A percentile compares a stretch with the other conserved stretches of the same genome.
phyloP scores from a whole-genome alignment of 352 stramenopile genomes.

The Poterioochromonas sp. region DNA sequence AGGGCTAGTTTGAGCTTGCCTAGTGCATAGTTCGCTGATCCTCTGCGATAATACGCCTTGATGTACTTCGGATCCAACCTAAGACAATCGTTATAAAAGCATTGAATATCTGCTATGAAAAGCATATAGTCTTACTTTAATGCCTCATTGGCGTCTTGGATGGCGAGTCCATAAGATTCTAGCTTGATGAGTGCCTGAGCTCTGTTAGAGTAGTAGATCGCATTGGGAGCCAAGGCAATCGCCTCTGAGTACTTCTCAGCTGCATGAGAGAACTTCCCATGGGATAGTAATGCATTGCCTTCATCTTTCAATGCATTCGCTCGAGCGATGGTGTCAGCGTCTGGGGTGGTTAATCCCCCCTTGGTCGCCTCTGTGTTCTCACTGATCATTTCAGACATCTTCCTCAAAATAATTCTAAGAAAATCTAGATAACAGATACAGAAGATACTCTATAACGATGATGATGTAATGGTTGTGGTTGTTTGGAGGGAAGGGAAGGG shows the following conservation, averaged over 20 bases:
- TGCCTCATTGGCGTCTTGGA: conserved; percentile 85
- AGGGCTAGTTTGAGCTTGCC: conserved; percentile 58
- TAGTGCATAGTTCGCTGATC: conserved; percentile 87
- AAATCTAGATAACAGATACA: too few relatives aligned
- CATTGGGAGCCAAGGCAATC: conserved; percentile 69
- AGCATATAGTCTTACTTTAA: conserved; percentile 49
- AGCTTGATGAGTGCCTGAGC: conserved; percentile 93
- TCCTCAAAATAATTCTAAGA: too few relatives aligned
- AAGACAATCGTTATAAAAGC: neutral
- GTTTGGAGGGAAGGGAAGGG: too few relatives aligned
- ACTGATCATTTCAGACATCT: too few relatives aligned
- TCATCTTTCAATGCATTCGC: conserved; percentile 67
- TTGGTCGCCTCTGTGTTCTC: too few relatives aligned
- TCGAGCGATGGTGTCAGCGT: neutral
- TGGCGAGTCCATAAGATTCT: conserved; percentile 95
- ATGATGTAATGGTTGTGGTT: too few relatives aligned
- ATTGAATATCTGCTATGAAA: neutral
- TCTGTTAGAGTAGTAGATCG: conserved; percentile 85
- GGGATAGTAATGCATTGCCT: conserved; percentile 62
- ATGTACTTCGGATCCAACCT: conserved; percentile 81
- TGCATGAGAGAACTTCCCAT: conserved; percentile 57
- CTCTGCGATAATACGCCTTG: conserved; percentile 95
- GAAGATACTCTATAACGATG: too few relatives aligned
- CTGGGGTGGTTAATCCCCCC: neutral
- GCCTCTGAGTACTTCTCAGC: conserved; percentile 74